A percentile compares a stretch with the other conserved stretches of the same genome.
These are phyloP conservation scores for Quercus cerris DNA, from an alignment of 306 rosid genomes.

Conservation along the genomic window DNA sequence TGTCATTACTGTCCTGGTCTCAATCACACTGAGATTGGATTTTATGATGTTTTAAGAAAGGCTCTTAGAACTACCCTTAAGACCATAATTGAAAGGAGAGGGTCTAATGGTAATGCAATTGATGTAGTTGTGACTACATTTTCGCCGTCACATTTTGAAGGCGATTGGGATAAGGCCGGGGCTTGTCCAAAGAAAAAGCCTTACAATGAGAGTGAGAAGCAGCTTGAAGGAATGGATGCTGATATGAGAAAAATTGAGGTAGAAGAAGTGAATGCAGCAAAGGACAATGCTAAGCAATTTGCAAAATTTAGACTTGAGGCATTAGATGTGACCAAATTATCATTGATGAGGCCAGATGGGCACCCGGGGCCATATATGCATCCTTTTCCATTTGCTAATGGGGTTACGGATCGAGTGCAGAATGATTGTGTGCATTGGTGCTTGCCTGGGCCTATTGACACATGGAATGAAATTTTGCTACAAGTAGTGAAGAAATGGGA, in stretches of 20 bases:
- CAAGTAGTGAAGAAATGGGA: slow-evolving; percentile 56
- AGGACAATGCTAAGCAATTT: slow-evolving; percentile 24
- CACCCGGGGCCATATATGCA: slow-evolving; percentile 94
- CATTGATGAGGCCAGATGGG: slow-evolving; percentile 82
- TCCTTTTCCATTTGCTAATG: slow-evolving; percentile 69
- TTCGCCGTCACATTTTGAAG: slow-evolving; percentile 90
- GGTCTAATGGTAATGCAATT: slow-evolving; percentile 19
- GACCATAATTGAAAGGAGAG: slow-evolving; percentile 48
- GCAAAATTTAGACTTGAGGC: slow-evolving; percentile 49
- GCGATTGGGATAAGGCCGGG: slow-evolving; percentile 84
- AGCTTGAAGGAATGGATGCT: slow-evolving; percentile 74
- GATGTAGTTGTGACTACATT: slow-evolving; percentile 70
- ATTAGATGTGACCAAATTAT: slow-evolving; percentile 66
- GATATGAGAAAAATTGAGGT: slow-evolving; percentile 69
- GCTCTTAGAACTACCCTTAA: slow-evolving; percentile 59
- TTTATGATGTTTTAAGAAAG: slow-evolving; percentile 72
- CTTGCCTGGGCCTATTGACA: slow-evolving; percentile 85
- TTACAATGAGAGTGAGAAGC: slow-evolving; percentile 44
- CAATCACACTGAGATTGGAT: slow-evolving; percentile 80
- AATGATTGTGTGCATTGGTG: slow-evolving; percentile 99
- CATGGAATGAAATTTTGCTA: slow-evolving; percentile 84
- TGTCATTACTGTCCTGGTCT: slow-evolving; percentile 84
- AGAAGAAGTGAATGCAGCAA: slow-evolving; percentile 70
- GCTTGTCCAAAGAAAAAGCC: slow-evolving; percentile 81
- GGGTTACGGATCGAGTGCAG: slow-evolving; percentile 58